A percentile compares a stretch with the other conserved stretches of the same genome.
Evolutionary conservation across 371 early-diverging fungal species (phyloP).

Genomic region (Mucor sp.): DNA sequence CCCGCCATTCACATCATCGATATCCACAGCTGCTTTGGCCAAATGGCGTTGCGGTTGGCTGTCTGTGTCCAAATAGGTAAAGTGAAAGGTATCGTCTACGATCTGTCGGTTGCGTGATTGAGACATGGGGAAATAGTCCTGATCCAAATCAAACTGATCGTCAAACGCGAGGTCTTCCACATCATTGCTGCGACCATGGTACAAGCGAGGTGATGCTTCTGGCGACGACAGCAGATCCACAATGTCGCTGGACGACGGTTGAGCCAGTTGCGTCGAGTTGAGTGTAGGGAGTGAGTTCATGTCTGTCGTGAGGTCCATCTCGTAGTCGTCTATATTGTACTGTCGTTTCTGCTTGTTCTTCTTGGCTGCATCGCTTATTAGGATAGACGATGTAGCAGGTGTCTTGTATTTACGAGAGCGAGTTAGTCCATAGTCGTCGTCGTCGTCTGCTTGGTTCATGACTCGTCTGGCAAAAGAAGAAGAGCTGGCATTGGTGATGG

Average conservation of each 20-base stretch:
- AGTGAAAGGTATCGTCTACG: conserved; percentile 18
- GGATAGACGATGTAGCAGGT: background rate
- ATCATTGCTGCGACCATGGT: background rate
- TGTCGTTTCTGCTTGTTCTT: background rate
- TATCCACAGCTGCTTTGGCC: conserved; percentile 28
- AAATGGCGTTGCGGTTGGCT: conserved; percentile 24
- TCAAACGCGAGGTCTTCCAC: background rate
- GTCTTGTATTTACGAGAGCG: background rate
- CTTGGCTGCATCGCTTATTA: background rate
- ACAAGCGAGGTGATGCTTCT: conserved; percentile 3
- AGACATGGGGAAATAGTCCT: conserved; percentile 18
- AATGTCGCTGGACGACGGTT: background rate
- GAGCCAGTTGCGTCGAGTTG: background rate
- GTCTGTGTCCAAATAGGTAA: conserved; percentile 32
- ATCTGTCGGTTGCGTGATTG: conserved; percentile 7
- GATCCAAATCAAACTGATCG: background rate
- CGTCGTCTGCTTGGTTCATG: background rate
- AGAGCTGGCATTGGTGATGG: background rate
- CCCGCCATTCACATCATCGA: conserved; percentile 18
- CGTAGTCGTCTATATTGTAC: conserved; percentile 7
- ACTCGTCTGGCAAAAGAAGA: conserved; percentile 9
- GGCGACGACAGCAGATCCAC: conserved; percentile 20
- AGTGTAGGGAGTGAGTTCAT: background rate
- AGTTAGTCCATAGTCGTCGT: background rate
- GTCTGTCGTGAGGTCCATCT: conserved; percentile 3